Conservation (phyloP, 225 moss, liverwort and hornwort genomes). For the Thuidium tamariscinum region DNA sequence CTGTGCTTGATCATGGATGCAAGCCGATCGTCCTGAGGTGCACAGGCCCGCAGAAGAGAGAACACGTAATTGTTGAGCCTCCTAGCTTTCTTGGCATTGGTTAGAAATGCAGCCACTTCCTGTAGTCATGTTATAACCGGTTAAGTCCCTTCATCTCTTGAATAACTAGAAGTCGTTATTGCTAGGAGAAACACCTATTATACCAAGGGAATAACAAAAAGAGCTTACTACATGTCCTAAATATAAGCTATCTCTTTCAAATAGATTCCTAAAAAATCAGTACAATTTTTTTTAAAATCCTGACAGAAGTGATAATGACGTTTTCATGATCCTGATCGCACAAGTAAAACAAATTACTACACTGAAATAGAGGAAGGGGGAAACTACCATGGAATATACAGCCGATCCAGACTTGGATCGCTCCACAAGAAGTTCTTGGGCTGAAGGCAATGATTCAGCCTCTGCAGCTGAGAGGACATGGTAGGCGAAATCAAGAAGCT, state of each 20-base stretch:
- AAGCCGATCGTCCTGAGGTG: slow-evolving; percentile 70
- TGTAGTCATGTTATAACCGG: slow-evolving; percentile 3
- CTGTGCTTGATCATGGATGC: slow-evolving; percentile 86
- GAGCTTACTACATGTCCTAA: neutral
- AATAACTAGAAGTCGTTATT: neutral
- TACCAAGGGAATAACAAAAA: neutral
- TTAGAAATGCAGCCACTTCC: slow-evolving; percentile 80
- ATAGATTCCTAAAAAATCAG: neutral
- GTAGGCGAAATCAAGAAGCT: slow-evolving; percentile 84
- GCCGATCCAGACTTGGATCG: slow-evolving; percentile 62
- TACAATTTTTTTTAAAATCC: neutral
- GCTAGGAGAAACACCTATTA: neutral
- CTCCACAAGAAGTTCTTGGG: slow-evolving; percentile 55
- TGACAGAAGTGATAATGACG: neutral
- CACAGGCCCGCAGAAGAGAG: slow-evolving; percentile 76
- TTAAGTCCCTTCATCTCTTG: neutral
- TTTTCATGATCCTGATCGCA: neutral
- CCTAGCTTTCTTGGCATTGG: slow-evolving; percentile 73
- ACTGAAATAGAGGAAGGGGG: neutral
- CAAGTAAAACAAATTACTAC: neutral
- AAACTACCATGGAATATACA: slow-evolving; percentile 55
- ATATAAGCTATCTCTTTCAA: neutral
- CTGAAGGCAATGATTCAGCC: slow-evolving; percentile 65
- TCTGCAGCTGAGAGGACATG: slow-evolving; percentile 78
- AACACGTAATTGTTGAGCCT: slow-evolving; percentile 88